Conservation (phyloP, 1,284 basidiomycete genomes). For the Apiotrichum sp. region DNA sequence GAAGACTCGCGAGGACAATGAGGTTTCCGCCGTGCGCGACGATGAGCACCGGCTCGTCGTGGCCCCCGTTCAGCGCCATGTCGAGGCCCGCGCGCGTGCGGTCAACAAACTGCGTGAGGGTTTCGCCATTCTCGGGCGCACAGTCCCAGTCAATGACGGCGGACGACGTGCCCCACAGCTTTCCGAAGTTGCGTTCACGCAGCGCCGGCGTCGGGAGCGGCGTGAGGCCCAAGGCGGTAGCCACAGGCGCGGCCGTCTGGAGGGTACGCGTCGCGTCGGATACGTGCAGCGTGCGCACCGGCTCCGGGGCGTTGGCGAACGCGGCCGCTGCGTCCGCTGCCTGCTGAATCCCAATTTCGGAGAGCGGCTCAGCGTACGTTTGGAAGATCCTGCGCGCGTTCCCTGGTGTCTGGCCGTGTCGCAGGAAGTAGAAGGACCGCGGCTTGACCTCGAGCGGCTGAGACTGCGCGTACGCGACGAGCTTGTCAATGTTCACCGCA, state of each 20-base stretch:
- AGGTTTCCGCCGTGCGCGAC: conserved; percentile 15
- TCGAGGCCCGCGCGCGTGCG: conserved; percentile 7
- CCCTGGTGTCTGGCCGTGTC: conserved; percentile 9
- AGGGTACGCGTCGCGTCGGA: conserved; percentile 12
- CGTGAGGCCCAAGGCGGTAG: background rate
- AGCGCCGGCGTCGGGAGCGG: background rate
- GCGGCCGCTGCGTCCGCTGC: conserved; percentile 1
- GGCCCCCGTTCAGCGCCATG: conserved; percentile 21
- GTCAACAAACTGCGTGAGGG: conserved; percentile 9
- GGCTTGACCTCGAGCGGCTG: conserved; percentile 1
- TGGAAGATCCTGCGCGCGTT: conserved; percentile 11
- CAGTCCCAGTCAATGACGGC: conserved; percentile 14
- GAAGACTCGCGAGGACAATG: conserved; percentile 3
- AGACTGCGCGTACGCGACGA: background rate
- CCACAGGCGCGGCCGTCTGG: conserved; percentile 9
- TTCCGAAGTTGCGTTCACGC: conserved; percentile 10
- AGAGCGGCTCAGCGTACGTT: conserved; percentile 9
- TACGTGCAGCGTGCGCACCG: background rate
- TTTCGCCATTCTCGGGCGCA: conserved; percentile 8
- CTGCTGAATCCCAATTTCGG: conserved; percentile 3
- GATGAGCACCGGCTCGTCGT: conserved; percentile 28
- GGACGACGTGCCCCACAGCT: conserved; percentile 8
- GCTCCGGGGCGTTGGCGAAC: background rate
- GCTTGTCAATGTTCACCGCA: conserved; percentile 6
- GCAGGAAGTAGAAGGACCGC: conserved; percentile 3